A percentile compares a stretch with the other conserved stretches of the same genome.
These are phyloP conservation scores for Leccinum subgranulosum DNA, from an alignment of 768 basidiomycete species.

Conservation along the genomic window DNA sequence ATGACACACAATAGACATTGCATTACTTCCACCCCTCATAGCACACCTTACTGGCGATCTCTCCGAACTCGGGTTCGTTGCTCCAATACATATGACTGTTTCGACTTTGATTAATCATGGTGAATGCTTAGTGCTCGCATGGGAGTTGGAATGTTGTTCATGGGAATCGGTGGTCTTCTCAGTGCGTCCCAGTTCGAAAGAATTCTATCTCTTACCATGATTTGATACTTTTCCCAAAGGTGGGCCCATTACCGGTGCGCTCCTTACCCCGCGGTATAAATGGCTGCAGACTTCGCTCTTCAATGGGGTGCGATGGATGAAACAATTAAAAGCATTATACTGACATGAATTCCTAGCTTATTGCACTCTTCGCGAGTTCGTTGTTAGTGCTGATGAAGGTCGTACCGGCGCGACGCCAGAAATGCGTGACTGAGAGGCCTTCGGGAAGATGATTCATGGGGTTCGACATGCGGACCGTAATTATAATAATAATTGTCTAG, in stretches of 20 bases:
- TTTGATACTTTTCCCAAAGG: neutral
- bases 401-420: neutral
- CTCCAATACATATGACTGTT: neutral
- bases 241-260: neutral
- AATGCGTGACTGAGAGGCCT: neutral
- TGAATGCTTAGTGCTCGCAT: neutral
- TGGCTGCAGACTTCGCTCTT: neutral
- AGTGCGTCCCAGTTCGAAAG: neutral
- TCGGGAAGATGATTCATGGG: neutral
- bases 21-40: neutral
- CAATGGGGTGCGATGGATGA: neutral
- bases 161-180: neutral
- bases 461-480: neutral
- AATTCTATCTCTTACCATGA: neutral
- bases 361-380: neutral
- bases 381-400: neutral
- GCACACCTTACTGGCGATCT: neutral
- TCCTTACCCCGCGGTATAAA: neutral
- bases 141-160: neutral
- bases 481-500: too few species aligned
- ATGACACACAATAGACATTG: neutral
- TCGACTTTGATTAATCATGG: neutral
- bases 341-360: neutral
- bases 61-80: neutral
- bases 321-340: neutral